Evolutionary conservation across 495 filamentous ascomycete species (phyloP).

Genomic region (Aspergillus leporis): DNA sequence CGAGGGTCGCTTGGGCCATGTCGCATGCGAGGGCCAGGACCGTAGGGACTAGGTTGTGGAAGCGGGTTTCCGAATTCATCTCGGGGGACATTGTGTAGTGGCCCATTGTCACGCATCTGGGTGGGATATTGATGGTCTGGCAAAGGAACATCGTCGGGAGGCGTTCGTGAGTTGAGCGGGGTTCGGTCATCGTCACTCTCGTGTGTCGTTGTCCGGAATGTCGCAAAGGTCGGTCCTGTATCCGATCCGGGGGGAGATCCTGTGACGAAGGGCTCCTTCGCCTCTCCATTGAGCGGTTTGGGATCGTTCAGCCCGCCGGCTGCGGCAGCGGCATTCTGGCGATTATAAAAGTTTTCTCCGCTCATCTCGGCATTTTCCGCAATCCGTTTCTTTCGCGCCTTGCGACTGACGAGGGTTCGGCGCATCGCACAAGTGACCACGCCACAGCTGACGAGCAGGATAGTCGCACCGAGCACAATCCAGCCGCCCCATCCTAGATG

Average conservation of each 20-base stretch:
- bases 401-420: constrained; percentile 85
- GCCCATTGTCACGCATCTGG: constrained; percentile 23
- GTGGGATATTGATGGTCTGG: constrained; percentile 25
- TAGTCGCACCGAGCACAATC: constrained; percentile 88
- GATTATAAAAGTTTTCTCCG: constrained; percentile 84
- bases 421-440: constrained; percentile 97
- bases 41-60: constrained; percentile 41
- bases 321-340: constrained; percentile 56
- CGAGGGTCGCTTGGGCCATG: constrained; percentile 47
- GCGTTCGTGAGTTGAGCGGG: constrained; percentile 71
- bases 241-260: constrained; percentile 51
- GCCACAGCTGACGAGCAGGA: constrained; percentile 78
- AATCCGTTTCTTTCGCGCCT: constrained; percentile 88
- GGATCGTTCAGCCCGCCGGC: constrained; percentile 34
- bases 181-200: constrained; percentile 75
- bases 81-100: constrained; percentile 43
- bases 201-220: constrained; percentile 68
- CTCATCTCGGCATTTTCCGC: constrained; percentile 95
- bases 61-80: constrained; percentile 73
- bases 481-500: constrained; percentile 94
- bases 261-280: constrained; percentile 53
- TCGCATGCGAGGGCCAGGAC: constrained; percentile 39
- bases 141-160: constrained; percentile 30
- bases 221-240: constrained; percentile 70
- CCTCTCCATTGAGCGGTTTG: constrained; percentile 45